A percentile compares a stretch with the other conserved stretches of the same genome.
Conservation (phyloP, 805 yeast genomes). For the Blastobotrys peoriensis region DNA sequence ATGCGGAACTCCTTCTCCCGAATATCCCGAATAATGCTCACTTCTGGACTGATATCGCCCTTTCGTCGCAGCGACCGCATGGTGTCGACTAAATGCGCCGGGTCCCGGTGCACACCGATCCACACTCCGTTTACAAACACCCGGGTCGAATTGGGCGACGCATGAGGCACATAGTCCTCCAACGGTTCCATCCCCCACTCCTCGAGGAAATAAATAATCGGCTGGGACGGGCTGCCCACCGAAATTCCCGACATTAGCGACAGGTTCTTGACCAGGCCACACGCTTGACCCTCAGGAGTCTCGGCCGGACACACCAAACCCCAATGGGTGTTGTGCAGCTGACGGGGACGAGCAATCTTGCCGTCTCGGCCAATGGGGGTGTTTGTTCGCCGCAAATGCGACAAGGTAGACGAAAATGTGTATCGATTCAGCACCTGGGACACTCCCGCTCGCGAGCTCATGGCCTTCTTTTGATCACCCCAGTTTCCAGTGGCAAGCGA, state of each 20-base stretch:
- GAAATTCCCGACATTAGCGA: slow-evolving; percentile 97
- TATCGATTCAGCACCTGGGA: slow-evolving; percentile 97
- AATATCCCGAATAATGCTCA: slow-evolving; percentile 92
- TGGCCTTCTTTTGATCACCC: slow-evolving; percentile 99
- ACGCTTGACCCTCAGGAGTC: slow-evolving; percentile 99
- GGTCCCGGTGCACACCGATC: slow-evolving; percentile 98
- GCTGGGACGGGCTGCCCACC: slow-evolving; percentile 96
- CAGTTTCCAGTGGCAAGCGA: slow-evolving; percentile 99
- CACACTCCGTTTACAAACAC: slow-evolving; percentile 98
- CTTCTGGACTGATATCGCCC: slow-evolving; percentile 95
- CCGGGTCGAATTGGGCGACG: slow-evolving; percentile 84
- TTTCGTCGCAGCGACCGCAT: slow-evolving; percentile 87
- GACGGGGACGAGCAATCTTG: slow-evolving; percentile 97
- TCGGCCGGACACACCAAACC: slow-evolving; percentile 99
- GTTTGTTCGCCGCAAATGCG: slow-evolving; percentile 97
- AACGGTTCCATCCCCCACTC: slow-evolving; percentile 99
- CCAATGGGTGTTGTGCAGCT: slow-evolving; percentile 98
- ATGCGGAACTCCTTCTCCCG: slow-evolving; percentile 94
- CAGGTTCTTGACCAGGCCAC: slow-evolving; percentile 96
- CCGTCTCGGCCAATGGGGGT: slow-evolving; percentile 99
- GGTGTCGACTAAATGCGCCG: slow-evolving; percentile 84
- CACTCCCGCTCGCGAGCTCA: slow-evolving; percentile 98
- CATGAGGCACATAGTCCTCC: slow-evolving; percentile 91
- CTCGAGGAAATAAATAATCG: slow-evolving; percentile 84
- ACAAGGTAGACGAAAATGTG: slow-evolving; percentile 96